Conservation (phyloP, 192 early-diverging fungal genomes). For the Coemansia asiatica region DNA sequence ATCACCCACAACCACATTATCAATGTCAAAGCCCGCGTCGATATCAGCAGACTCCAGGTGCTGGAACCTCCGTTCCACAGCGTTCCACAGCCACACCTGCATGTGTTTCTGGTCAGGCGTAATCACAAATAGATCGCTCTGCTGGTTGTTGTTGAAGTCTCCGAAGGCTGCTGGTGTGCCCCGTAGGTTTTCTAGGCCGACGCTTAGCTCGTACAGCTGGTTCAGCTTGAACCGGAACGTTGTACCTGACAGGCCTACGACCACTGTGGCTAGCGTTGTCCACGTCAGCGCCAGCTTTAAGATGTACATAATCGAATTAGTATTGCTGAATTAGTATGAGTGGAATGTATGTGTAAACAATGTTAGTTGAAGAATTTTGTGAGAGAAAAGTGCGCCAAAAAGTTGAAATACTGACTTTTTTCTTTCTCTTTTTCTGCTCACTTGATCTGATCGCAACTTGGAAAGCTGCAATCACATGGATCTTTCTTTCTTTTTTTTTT, state of each 20-base stretch:
- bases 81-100: constrained; percentile 72
- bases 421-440: neutral
- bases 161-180: constrained; percentile 82
- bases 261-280: neutral
- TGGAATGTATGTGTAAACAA: no score
- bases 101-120: constrained; percentile 66
- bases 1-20: constrained; percentile 82
- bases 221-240: constrained; percentile 56
- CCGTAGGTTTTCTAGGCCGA: constrained; percentile 64
- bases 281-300: no score
- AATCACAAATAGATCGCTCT: constrained; percentile 80
- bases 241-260: constrained; percentile 21
- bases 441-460: neutral
- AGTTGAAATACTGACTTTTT: neutral
- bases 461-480: neutral
- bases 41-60: constrained; percentile 57
- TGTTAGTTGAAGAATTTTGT: no score
- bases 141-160: constrained; percentile 83
- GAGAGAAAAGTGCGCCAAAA: no score
- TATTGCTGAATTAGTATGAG: no score
- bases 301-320: neutral
- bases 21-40: constrained; percentile 45
- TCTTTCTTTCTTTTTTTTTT: neutral
- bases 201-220: constrained; percentile 62
- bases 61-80: constrained; percentile 49